These are phyloP conservation scores for Sphagnum fallax DNA, from an alignment of 228 moss, liverwort and hornwort species.

Conservation along the genomic window DNA sequence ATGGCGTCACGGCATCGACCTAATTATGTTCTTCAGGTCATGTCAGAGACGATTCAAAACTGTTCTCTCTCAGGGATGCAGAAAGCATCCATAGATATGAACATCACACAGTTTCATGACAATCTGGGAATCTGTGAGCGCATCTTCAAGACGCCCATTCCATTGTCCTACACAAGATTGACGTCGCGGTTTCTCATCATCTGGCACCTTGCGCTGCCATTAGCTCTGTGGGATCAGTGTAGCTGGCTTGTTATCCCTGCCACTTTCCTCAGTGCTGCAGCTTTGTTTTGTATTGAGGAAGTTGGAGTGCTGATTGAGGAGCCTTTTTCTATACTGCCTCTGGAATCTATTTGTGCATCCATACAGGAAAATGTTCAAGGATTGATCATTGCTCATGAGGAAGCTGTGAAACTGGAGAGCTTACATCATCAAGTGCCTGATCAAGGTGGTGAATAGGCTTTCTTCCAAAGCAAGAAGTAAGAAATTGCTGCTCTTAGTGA, in stretches of 20 bases:
- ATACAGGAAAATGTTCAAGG: conserved; percentile 35
- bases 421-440: background rate
- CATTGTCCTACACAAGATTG: conserved; percentile 65
- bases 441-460: background rate
- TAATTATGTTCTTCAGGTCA: conserved; percentile 59
- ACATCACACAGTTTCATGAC: conserved; percentile 66
- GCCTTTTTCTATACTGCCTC: conserved; percentile 60
- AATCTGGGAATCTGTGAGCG: conserved; percentile 75
- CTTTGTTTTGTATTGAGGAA: conserved; percentile 69
- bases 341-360: conserved; percentile 36
- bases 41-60: conserved; percentile 59
- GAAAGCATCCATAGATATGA: conserved; percentile 51
- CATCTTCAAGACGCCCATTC: conserved; percentile 71
- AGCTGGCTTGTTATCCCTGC: conserved; percentile 65
- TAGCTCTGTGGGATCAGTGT: conserved; percentile 75
- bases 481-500: too few relatives aligned
- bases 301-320: conserved; percentile 81
- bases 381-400: conserved; percentile 41
- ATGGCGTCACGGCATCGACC: conserved; percentile 40
- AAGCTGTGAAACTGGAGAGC: background rate
- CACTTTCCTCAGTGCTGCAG: conserved; percentile 64
- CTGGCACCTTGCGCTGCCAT: conserved; percentile 66
- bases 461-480: background rate
- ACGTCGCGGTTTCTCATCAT: conserved; percentile 67
- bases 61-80: conserved; percentile 59